Conservation (phyloP, 164 flowering plant species). For the Tinospora cordifolia region DNA sequence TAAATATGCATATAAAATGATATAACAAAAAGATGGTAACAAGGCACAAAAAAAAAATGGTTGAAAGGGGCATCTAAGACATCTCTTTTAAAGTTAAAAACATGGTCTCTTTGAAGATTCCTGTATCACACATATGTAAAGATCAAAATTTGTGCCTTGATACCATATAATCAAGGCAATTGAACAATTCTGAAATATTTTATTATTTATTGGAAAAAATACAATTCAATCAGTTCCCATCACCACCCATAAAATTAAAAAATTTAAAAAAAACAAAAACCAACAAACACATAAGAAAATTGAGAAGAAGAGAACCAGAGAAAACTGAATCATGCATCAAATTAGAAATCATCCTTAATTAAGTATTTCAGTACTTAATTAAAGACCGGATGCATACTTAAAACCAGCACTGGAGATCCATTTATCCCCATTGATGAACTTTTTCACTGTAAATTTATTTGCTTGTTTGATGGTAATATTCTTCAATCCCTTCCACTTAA, state of each 20-base stretch:
- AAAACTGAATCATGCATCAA: neutral
- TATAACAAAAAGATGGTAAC: no score
- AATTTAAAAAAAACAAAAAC: neutral
- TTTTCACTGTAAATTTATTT: conserved; percentile 29
- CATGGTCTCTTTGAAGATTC: no score
- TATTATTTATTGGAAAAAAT: no score
- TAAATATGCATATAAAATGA: no score
- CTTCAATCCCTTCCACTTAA: conserved; percentile 61
- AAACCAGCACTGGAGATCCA: conserved; percentile 32
- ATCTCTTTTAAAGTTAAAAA: no score
- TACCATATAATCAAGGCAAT: no score
- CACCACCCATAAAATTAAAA: no score
- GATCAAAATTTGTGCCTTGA: no score
- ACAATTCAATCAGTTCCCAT: neutral
- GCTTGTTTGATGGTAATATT: conserved; percentile 22
- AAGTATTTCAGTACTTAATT: neutral
- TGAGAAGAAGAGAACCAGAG: neutral
- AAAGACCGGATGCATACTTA: conserved; percentile 9
- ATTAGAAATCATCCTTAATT: neutral
- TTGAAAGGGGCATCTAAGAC: no score
- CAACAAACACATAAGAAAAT: neutral
- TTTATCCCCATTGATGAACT: conserved; percentile 33
- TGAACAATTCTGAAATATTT: no score
- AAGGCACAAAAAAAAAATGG: no score
- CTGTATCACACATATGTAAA: no score